Evolutionary conservation across 352 stramenopile genomes (phyloP).

Genomic region (Plasmopara halstedii): DNA sequence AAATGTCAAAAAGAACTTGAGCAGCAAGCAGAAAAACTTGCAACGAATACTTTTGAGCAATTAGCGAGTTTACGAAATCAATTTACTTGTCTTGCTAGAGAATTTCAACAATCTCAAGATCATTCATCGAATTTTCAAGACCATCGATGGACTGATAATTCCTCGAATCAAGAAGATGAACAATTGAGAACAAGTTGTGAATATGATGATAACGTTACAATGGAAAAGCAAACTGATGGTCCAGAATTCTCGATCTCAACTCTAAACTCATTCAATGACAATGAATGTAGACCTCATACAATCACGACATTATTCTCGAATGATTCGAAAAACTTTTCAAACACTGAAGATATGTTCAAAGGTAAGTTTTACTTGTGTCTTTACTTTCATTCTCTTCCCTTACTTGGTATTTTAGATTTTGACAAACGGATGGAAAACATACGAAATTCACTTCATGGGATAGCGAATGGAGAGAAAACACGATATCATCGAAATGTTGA

Average conservation of each 20-base stretch:
- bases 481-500: neutral
- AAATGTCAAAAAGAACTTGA: conserved; percentile 17
- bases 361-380: conserved; percentile 7
- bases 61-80: conserved; percentile 28
- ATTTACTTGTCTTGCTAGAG: conserved; percentile 30
- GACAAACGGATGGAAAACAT: conserved; percentile 71
- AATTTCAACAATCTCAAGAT: too few species aligned
- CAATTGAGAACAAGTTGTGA: too few species aligned
- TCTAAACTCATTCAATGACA: too few species aligned
- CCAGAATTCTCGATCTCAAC: too few species aligned
- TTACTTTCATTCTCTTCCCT: conserved; percentile 6
- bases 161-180: too few species aligned
- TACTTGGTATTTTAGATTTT: conserved; percentile 35
- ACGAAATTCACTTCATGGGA: conserved; percentile 47
- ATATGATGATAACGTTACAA: too few species aligned
- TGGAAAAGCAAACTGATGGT: too few species aligned
- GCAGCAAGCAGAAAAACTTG: conserved; percentile 26
- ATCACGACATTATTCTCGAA: too few species aligned
- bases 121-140: too few species aligned
- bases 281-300: too few species aligned
- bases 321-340: neutral
- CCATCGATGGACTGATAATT: too few species aligned
- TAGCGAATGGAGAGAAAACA: conserved; percentile 25
- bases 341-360: conserved; percentile 20
- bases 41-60: conserved; percentile 36